Conservation (phyloP, 352 stramenopile genomes). For the Phytophthora brassicae region DNA sequence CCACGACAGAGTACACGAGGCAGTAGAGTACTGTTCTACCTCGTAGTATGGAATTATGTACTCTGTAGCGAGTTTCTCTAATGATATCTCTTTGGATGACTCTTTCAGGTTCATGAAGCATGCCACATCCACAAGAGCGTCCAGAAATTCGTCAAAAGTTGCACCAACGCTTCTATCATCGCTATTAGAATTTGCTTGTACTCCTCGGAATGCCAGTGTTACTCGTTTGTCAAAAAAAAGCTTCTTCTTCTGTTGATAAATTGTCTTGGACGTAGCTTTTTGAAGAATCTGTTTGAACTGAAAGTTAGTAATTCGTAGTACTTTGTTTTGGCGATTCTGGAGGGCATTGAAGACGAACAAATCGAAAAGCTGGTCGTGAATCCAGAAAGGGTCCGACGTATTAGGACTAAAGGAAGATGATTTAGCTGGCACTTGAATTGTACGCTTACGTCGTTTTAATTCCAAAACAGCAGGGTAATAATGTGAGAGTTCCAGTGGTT, state of each 20-base stretch:
- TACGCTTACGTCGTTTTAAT: conserved; percentile 16
- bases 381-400: conserved; percentile 45
- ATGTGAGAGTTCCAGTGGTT: conserved; percentile 19
- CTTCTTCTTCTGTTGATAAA: conserved; percentile 37
- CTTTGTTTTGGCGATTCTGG: conserved; percentile 49
- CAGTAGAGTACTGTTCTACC: conserved; percentile 22
- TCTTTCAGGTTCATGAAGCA: conserved; percentile 41
- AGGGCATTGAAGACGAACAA: conserved; percentile 63
- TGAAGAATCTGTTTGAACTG: conserved; percentile 70
- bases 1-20: conserved; percentile 34
- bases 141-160: conserved; percentile 61
- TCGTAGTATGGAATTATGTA: conserved; percentile 47
- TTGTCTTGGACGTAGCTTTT: conserved; percentile 26
- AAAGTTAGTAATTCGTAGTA: conserved; percentile 50
- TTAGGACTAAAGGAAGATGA: background rate
- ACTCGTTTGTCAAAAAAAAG: conserved; percentile 47
- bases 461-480: conserved; percentile 14
- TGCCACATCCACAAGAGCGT: conserved; percentile 57
- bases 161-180: conserved; percentile 25
- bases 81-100: conserved; percentile 33
- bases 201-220: conserved; percentile 26
- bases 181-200: conserved; percentile 20
- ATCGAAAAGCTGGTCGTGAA: conserved; percentile 66
- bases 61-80: conserved; percentile 40
- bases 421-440: background rate